Evolutionary conservation across 2,329 filamentous ascomycete genomes (phyloP).

Genomic region (Exophiala mesophila): DNA sequence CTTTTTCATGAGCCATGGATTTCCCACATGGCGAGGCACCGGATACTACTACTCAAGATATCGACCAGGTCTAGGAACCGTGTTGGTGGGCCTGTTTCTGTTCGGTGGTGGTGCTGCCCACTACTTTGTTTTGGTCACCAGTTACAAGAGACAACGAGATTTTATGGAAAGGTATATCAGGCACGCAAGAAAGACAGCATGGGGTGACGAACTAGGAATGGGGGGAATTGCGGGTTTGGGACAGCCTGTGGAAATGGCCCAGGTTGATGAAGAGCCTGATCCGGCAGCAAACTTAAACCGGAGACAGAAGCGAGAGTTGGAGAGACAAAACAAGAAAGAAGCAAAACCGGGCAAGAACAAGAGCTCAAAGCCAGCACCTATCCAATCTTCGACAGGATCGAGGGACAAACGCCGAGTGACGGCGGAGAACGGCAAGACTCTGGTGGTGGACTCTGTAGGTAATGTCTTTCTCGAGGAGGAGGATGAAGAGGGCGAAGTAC

Average conservation of each 20-base stretch:
- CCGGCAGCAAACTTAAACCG: constrained; percentile 64
- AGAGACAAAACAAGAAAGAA: constrained; percentile 72
- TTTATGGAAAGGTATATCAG: constrained; percentile 90
- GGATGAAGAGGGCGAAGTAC: constrained; percentile 75
- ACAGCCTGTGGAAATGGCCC: constrained; percentile 27
- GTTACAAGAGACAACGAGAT: constrained; percentile 83
- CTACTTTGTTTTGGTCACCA: constrained; percentile 78
- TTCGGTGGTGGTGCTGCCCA: constrained; percentile 79
- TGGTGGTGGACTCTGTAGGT: constrained; percentile 86
- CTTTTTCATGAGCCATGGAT: constrained; percentile 87
- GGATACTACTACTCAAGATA: constrained; percentile 97
- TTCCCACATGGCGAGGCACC: constrained; percentile 93
- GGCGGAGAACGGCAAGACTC: constrained; percentile 89
- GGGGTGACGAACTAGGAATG: constrained; percentile 73
- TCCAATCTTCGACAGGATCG: constrained; percentile 54
- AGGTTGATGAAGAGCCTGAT: constrained; percentile 65
- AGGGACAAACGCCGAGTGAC: constrained; percentile 82
- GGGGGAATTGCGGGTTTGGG: constrained; percentile 64
- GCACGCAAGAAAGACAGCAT: constrained; percentile 80
- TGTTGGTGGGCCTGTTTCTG: constrained; percentile 74
- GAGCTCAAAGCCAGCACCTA: constrained; percentile 40
- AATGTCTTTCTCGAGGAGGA: constrained; percentile 94
- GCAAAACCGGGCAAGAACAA: constrained; percentile 40
- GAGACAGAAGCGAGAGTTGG: constrained; percentile 81
- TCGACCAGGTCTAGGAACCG: constrained; percentile 81